Evolutionary conservation across 1,284 basidiomycete species (phyloP).

Genomic region (Anthracocystis panici-leucophaei): DNA sequence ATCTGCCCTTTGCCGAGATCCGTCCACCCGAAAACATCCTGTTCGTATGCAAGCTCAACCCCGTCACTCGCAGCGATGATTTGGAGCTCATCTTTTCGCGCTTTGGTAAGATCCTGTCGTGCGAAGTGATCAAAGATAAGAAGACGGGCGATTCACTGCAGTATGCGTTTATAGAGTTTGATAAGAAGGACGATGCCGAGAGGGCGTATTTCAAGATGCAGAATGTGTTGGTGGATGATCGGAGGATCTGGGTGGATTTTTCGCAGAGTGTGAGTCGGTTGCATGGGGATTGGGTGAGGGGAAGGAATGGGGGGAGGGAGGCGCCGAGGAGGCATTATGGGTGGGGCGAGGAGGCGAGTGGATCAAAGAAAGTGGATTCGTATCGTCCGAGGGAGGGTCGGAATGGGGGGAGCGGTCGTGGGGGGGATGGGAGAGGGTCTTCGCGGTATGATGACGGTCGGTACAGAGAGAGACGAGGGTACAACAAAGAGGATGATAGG

Average conservation of each 20-base stretch:
- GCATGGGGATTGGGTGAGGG: constrained; percentile 71
- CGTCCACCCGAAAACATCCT: constrained; percentile 97
- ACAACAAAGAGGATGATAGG: not conserved
- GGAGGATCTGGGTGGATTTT: constrained; percentile 98
- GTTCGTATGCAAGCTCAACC: constrained; percentile 98
- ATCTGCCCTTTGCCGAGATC: constrained; percentile 96
- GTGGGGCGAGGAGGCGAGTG: constrained; percentile 1
- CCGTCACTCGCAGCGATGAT: constrained; percentile 94
- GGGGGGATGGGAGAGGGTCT: constrained; percentile 35
- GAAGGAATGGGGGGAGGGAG: constrained; percentile 59
- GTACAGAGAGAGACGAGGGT: not conserved
- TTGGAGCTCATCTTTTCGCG: constrained; percentile 96
- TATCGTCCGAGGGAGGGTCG: constrained; percentile 14
- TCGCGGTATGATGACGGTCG: constrained; percentile 47
- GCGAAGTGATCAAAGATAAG: constrained; percentile 95
- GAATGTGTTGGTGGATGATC: constrained; percentile 97
- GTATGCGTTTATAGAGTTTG: constrained; percentile 99
- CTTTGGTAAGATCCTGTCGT: constrained; percentile 94
- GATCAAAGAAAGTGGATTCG: constrained; percentile 7
- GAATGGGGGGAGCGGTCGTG: constrained; percentile 1
- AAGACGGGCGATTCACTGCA: constrained; percentile 95
- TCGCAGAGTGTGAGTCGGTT: constrained; percentile 78
- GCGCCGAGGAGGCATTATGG: constrained; percentile 55
- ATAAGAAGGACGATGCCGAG: constrained; percentile 90
- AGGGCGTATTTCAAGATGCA: constrained; percentile 99